Percentiles rank a stretch among this genome's conserved stretches.
Evolutionary conservation across 2,329 filamentous ascomycete species (phyloP).

Genomic region (Nannizziopsis arthrosporioides): DNA sequence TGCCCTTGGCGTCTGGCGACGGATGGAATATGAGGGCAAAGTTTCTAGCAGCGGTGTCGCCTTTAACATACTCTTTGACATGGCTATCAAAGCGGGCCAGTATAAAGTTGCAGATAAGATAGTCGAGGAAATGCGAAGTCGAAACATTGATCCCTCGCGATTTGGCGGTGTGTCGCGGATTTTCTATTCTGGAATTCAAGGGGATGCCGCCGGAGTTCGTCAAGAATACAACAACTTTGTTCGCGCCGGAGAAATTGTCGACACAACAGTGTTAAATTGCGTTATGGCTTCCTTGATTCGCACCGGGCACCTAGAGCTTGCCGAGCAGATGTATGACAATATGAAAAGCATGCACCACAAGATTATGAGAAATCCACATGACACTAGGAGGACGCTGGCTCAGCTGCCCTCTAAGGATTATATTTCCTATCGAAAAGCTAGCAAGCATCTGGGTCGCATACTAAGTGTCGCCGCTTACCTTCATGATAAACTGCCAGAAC

Average conservation of each 20-base stretch:
- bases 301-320: slow-evolving; percentile 62
- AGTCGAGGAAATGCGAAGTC: slow-evolving; percentile 63
- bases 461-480: slow-evolving; percentile 37
- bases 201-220: slow-evolving; percentile 62
- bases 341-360: slow-evolving; percentile 58
- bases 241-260: slow-evolving; percentile 73
- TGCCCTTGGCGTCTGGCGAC: slow-evolving; percentile 67
- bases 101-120: slow-evolving; percentile 75
- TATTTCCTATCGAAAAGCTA: slow-evolving; percentile 25
- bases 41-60: slow-evolving; percentile 62
- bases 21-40: slow-evolving; percentile 69
- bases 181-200: slow-evolving; percentile 65
- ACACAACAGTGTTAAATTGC: slow-evolving; percentile 75
- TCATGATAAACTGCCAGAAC: slow-evolving; percentile 40
- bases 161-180: slow-evolving; percentile 75
- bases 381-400: slow-evolving; percentile 16
- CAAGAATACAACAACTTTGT: slow-evolving; percentile 73
- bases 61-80: slow-evolving; percentile 85
- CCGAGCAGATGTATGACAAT: slow-evolving; percentile 66
- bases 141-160: slow-evolving; percentile 59
- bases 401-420: slow-evolving; percentile 26
- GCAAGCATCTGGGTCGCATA: slow-evolving; percentile 37
- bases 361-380: slow-evolving; percentile 25
- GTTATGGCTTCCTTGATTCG: slow-evolving; percentile 68
- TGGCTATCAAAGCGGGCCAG: slow-evolving; percentile 74